Evolutionary conservation across 805 yeast genomes (phyloP).

Genomic region (Candida multigemmis): DNA sequence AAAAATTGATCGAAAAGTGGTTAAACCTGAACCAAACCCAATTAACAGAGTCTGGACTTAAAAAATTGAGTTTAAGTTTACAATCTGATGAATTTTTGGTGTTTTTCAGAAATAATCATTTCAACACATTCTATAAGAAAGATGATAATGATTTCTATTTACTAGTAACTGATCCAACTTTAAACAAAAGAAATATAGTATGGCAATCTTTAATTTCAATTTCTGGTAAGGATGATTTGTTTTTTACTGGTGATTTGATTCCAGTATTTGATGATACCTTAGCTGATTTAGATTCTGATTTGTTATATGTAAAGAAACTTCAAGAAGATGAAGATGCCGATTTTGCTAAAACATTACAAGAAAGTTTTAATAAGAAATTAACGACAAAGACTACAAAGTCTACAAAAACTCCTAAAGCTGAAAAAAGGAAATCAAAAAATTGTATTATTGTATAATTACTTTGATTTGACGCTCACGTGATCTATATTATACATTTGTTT

Average conservation of each 20-base stretch:
- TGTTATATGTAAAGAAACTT: conserved; percentile 32
- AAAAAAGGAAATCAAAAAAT: background rate
- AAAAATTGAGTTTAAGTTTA: conserved; percentile 34
- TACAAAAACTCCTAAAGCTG: conserved; percentile 6
- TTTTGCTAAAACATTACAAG: conserved; percentile 38
- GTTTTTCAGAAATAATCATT: conserved; percentile 86
- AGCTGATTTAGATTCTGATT: conserved; percentile 10
- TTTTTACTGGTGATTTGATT: conserved; percentile 57
- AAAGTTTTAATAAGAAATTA: conserved; percentile 12
- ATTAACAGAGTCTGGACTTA: conserved; percentile 60
- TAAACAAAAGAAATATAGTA: conserved; percentile 44
- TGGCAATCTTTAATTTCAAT: conserved; percentile 75
- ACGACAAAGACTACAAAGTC: conserved; percentile 4
- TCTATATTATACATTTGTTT: background rate
- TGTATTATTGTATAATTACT: background rate
- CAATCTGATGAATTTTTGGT: conserved; percentile 51
- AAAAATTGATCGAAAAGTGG: conserved; percentile 19
- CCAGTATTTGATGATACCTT: conserved; percentile 25
- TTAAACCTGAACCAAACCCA: conserved; percentile 64
- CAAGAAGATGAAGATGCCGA: conserved; percentile 52
- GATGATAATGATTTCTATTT: conserved; percentile 43
- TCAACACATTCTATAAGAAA: conserved; percentile 56
- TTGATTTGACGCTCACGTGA: background rate
- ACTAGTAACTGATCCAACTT: conserved; percentile 71
- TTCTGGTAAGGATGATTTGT: conserved; percentile 61